Evolutionary conservation across 345 rosid species (phyloP).

Genomic region (Arabis hirsuta): DNA sequence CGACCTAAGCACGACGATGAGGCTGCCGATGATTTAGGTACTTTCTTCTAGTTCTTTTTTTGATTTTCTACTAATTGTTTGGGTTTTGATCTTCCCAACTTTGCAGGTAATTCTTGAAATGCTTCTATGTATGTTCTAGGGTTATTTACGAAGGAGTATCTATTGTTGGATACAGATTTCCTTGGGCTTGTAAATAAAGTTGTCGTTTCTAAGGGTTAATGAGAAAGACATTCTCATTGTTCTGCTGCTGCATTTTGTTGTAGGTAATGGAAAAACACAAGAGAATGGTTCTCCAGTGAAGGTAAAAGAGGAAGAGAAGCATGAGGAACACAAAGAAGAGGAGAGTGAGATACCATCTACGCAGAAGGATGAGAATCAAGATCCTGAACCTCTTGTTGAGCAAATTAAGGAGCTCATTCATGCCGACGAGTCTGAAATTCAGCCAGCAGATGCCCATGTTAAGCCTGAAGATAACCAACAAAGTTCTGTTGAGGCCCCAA

Average conservation of each 20-base stretch:
- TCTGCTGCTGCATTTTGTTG: slow-evolving; percentile 9
- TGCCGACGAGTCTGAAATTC: slow-evolving; percentile 34
- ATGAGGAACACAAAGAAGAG: slow-evolving; percentile 32
- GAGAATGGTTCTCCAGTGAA: slow-evolving; percentile 23
- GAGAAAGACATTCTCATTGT: background rate
- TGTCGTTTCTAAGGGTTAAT: background rate
- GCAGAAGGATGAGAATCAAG: slow-evolving; percentile 25
- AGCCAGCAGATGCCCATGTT: slow-evolving; percentile 29
- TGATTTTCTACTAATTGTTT: background rate
- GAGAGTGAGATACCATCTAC: slow-evolving; percentile 34
- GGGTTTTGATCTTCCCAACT: background rate
- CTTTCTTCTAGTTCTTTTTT: background rate
- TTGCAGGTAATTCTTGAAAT: background rate
- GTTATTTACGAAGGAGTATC: background rate
- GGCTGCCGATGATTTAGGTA: slow-evolving; percentile 59
- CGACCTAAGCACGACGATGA: slow-evolving; percentile 61
- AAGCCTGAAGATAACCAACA: slow-evolving; percentile 36
- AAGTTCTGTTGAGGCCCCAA: slow-evolving; percentile 19
- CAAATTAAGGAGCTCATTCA: slow-evolving; percentile 24
- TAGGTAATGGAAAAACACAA: slow-evolving; percentile 38
- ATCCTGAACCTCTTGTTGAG: slow-evolving; percentile 26
- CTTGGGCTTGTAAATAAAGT: background rate
- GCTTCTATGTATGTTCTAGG: background rate
- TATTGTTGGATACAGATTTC: background rate
- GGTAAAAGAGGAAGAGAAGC: slow-evolving; percentile 24